Conservation (phyloP, 1,284 basidiomycete genomes). For the Ceratobasidium sp. region DNA sequence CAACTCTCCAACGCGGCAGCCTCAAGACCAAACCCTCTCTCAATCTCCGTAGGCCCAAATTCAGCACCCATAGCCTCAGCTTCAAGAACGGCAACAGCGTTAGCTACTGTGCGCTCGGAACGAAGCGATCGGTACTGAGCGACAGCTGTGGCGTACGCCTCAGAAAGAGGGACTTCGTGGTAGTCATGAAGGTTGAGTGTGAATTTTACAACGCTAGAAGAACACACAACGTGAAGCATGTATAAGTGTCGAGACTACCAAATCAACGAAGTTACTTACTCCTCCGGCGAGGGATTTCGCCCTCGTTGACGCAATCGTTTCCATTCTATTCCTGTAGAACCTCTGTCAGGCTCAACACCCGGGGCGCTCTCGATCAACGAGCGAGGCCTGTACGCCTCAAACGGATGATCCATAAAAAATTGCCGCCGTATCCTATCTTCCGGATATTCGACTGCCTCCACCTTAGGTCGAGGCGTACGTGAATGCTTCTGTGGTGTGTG, state of each 20-base stretch:
- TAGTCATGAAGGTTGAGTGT: constrained; percentile 78
- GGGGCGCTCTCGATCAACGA: constrained; percentile 72
- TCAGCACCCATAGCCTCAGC: constrained; percentile 81
- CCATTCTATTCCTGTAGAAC: constrained; percentile 72
- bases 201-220: constrained; percentile 82
- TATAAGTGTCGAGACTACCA: constrained; percentile 23
- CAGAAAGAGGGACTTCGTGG: constrained; percentile 73
- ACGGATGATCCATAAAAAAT: constrained; percentile 97
- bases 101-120: constrained; percentile 83
- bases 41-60: constrained; percentile 71
- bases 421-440: constrained; percentile 89
- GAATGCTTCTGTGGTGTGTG: constrained; percentile 58
- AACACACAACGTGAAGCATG: background rate
- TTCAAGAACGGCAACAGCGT: constrained; percentile 80
- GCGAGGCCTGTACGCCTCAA: constrained; percentile 88
- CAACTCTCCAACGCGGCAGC: constrained; percentile 68
- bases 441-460: constrained; percentile 77
- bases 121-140: constrained; percentile 88
- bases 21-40: constrained; percentile 70
- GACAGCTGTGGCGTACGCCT: constrained; percentile 84
- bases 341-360: constrained; percentile 59
- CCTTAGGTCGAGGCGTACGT: constrained; percentile 63
- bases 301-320: constrained; percentile 80
- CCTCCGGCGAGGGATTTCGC: constrained; percentile 86
- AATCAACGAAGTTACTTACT: constrained; percentile 67